Base-by-base conservation (phyloP, 1,284 basidiomycete species). In the Boletus hoseneyae region DNA sequence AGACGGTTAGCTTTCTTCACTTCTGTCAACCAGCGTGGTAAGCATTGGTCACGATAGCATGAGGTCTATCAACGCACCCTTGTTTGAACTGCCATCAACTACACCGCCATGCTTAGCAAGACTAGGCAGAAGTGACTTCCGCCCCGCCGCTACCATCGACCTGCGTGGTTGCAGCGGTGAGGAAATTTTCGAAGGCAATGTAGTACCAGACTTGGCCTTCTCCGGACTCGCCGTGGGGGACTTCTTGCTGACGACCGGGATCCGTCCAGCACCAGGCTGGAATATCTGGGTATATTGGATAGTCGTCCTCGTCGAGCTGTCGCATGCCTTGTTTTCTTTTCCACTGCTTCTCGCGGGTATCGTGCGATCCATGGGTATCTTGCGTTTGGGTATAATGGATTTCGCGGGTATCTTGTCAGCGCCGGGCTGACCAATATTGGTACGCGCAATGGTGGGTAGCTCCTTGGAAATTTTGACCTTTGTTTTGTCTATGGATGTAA, bases 251-350 rank as follows among this genome's bases (percentile, higher is more conserved):
- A 21, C 6, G 23, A 6, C 23, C 23, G 23, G 23, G 6, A 25
- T 25, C 2, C 43, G 41, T 35, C 48, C 57, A 50, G 45, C 42
- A 43, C 45, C 41, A 35, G 45, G 47, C 23, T 32, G 42, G 37
- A 42, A 25, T 45, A 47, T 21, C 21, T 21, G 3, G 21, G 21
- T 21, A 21, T 43, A 8, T 32, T 41, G 54, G 49, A 41, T 18
- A 36, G 34, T 60, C 41, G 15, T 46, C 18, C 4, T 38, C 11
- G 41, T 51, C 40, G 42, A 37, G 32, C 47, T 29, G 6, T 42
- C 40, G 41, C 33, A 39, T 43, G 45, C 1, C 18, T 40, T 45
- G 30, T 63, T 65, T 40, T 62, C 64, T 38, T 66, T 63, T 30
- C 36, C 48, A 46, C 29, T 42, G 33, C 38, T 25, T n/a, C 42